Evolutionary conservation across 2,329 filamentous ascomycete genomes (phyloP), one percentile per base, ranked within the genome.

Genomic region (Pseudopyricularia javanii): DNA sequence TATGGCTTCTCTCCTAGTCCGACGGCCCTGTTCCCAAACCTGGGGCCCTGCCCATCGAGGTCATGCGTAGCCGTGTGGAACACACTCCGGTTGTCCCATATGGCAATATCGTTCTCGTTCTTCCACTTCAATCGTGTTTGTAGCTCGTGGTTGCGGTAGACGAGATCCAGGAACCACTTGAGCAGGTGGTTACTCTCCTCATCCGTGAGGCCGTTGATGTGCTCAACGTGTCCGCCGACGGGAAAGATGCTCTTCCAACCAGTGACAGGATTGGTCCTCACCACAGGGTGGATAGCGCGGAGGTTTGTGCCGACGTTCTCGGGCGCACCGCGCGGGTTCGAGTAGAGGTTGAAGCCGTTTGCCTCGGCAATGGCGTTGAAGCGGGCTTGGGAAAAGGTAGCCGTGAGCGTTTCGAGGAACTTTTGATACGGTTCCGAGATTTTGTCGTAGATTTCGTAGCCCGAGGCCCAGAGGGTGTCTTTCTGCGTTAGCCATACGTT

Each of bases 401-500:
- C 81, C 0, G 78, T 83, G 7, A 85, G 64, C 0, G 65, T 63
- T 53, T 85, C 80, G 28, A 84, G 70, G 62, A 84, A 83, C 24
- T 67, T 66, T 54, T 77, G 78, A 52, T 78, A 76, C 0, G 76
- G 68, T 2, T 69, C 67, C 4, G 76, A 81, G 54, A 86, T 70
- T 28, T 79, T 74, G 59, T 86, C 82, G 59, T 83, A 86, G 12
- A 84, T 65, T 58, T 85, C 81, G 60, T 85, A 85, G 0, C 80
- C 80, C 0, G 79, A 82, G 0, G 82, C 82, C 80, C 82, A 86
- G 6, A 86, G 72, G 0, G 83, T 85, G 62, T 78, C 74, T 73
- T 17, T 5, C 7, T n/a, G 14, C 15, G 15, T 1, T 22, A 12
- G 47, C 20, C 11, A 20, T 30, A 7, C 5, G 11, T 33, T 3